A percentile compares a stretch with the other conserved stretches of the same genome.
Evolutionary conservation across 169 alveolate species (phyloP).

Genomic region (Theileria orientalis): DNA sequence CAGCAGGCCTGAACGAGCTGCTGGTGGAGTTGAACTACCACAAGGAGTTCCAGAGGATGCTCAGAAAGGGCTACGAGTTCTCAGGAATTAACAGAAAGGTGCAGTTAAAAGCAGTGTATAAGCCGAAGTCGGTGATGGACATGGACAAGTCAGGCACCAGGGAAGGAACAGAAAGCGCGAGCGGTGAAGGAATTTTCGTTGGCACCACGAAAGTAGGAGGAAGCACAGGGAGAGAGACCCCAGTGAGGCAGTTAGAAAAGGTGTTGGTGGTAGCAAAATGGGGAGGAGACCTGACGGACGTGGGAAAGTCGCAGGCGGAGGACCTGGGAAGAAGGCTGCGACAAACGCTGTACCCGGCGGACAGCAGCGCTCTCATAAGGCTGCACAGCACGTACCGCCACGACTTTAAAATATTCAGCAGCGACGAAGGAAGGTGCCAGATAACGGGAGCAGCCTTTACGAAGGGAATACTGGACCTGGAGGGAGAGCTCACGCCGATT

Average conservation of each 20-base stretch:
- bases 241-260: conserved; percentile 41
- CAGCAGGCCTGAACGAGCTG: conserved; percentile 1
- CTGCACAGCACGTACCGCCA: conserved; percentile 96
- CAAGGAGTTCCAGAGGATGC: conserved; percentile 79
- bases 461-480: conserved; percentile 94
- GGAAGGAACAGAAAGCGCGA: neutral
- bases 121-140: conserved; percentile 59
- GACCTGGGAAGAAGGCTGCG: conserved; percentile 87
- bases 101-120: conserved; percentile 75
- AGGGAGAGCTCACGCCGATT: conserved; percentile 95
- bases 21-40: conserved; percentile 65
- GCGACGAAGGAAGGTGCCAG: conserved; percentile 97
- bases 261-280: conserved; percentile 94
- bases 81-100: conserved; percentile 94
- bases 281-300: conserved; percentile 98
- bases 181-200: neutral
- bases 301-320: conserved; percentile 92
- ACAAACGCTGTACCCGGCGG: conserved; percentile 89
- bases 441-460: conserved; percentile 98
- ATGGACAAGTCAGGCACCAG: neutral
- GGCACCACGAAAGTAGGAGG: neutral
- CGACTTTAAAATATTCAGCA: conserved; percentile 95
- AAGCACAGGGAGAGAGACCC: neutral
- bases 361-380: conserved; percentile 91
- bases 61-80: conserved; percentile 90